Base-by-base conservation (phyloP, 75 land plant genomes). In the Isoetes taiwanensis region DNA sequence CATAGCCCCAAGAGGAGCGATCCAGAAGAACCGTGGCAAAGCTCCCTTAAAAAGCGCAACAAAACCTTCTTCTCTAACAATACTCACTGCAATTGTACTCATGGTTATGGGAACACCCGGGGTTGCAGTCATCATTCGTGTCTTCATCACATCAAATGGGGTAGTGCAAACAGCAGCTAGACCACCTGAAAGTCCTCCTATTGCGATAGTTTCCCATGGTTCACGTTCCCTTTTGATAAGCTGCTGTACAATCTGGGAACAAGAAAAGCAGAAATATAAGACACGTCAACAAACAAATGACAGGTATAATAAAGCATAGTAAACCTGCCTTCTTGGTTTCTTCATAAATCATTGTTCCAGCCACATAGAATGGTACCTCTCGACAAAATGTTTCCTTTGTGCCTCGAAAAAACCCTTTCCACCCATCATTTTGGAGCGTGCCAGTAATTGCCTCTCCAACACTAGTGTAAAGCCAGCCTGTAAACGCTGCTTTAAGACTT, bases 1-100 rank as follows among this genome's bases (percentile, higher is more conserved):
- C 97, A 91, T 91, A 43, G 97, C 97, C 20, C 97, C 97, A 19
- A 91, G 73, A 33, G 97, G 97, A 34, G 97, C 97, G 63, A 91
- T 82, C 97, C 97, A 91, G 52, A 91, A 90, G 68, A 91, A 90
- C 41, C 97, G 69, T 19, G 97, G 97, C 2, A 90, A 62, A 0
- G 82, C 97, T 61, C 97, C 97, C 70, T 90, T 90, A 62, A 90
- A 90, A 28, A 90, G 76, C n/a, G 96, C 95, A 8, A 87, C 64
- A 0, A 93, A 79, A 1, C 97, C 97, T 29, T 91, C 97, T 23
- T 83, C 70, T 1, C 77, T 74, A 10, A 91, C 80, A 54, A 91
- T 91, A n/a, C 82, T 71, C 53, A 78, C 72, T 48, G 84, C 78
- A 16, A 91, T 72, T 42, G 80, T 62, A 43, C 72, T 52, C 85